Evolutionary conservation across 352 stramenopile species (phyloP).

Genomic region (Pythium aristosporum): DNA sequence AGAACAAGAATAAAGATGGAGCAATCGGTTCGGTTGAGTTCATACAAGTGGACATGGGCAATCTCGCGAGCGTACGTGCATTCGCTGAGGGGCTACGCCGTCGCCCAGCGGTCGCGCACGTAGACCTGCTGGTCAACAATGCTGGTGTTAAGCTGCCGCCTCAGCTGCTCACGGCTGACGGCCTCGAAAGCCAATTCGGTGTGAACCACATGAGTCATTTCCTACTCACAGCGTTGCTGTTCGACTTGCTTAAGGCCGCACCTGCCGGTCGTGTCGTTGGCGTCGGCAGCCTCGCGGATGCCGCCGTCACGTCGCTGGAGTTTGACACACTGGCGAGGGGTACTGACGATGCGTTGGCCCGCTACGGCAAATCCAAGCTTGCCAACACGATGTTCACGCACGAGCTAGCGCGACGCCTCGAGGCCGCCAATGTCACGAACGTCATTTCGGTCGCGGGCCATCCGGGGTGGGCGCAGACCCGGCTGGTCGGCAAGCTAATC

Average conservation of each 20-base stretch:
- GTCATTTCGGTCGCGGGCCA: slow-evolving; percentile 28
- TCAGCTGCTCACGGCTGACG: slow-evolving; percentile 35
- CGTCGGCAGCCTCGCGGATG: slow-evolving; percentile 36
- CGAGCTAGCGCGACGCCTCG: slow-evolving; percentile 27
- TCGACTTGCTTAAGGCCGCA: slow-evolving; percentile 35
- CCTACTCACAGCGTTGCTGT: slow-evolving; percentile 49
- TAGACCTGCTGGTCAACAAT: slow-evolving; percentile 83
- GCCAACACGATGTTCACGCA: slow-evolving; percentile 21
- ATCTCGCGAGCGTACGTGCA: slow-evolving; percentile 36
- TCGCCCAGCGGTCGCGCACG: slow-evolving; percentile 31
- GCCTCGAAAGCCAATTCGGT: slow-evolving; percentile 62
- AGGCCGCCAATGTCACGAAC: slow-evolving; percentile 18
- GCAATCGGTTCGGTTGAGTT: slow-evolving; percentile 30
- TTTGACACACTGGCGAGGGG: slow-evolving; percentile 16
- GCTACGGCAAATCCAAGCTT: slow-evolving; percentile 31
- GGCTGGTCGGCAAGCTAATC: slow-evolving; percentile 1
- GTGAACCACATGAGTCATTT: slow-evolving; percentile 80
- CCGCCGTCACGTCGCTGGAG: slow-evolving; percentile 7
- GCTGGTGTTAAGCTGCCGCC: slow-evolving; percentile 43
- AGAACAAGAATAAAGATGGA: neutral
- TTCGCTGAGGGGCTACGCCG: slow-evolving; percentile 37
- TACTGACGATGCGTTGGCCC: slow-evolving; percentile 10
- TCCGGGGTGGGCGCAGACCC: slow-evolving; percentile 15
- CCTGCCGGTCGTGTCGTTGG: slow-evolving; percentile 35
- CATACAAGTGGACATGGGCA: slow-evolving; percentile 44